Conservation (phyloP, 2,329 filamentous ascomycete species). For the Xylaria multiplex region DNA sequence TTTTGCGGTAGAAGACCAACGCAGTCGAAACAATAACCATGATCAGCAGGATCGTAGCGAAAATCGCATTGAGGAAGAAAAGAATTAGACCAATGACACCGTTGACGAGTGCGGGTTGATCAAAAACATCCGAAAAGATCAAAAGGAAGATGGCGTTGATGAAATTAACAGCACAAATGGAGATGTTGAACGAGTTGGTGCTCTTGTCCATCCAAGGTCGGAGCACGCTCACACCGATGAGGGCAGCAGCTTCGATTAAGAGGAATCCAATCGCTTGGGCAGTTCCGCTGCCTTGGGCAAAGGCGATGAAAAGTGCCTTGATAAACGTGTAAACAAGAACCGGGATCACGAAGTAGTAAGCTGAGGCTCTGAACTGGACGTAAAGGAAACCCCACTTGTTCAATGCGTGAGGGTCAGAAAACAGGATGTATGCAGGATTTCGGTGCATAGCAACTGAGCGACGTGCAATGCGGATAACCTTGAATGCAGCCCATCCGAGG, state of each 20-base stretch:
- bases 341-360: constrained; percentile 88
- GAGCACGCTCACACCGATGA: constrained; percentile 78
- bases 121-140: constrained; percentile 84
- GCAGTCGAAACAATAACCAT: constrained; percentile 75
- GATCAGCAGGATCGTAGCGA: constrained; percentile 78
- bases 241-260: constrained; percentile 76
- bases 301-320: constrained; percentile 84
- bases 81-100: constrained; percentile 86
- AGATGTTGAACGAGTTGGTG: constrained; percentile 89
- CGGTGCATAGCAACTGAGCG: constrained; percentile 87
- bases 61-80: constrained; percentile 82
- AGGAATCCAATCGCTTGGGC: constrained; percentile 81
- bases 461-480: constrained; percentile 83
- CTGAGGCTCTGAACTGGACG: constrained; percentile 86
- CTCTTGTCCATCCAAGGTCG: constrained; percentile 97
- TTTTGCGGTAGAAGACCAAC: constrained; percentile 81
- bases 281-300: constrained; percentile 72
- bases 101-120: constrained; percentile 79
- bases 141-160: constrained; percentile 82
- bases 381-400: constrained; percentile 96
- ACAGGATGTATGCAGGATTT: constrained; percentile 90
- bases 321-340: constrained; percentile 76
- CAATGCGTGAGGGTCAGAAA: constrained; percentile 82
- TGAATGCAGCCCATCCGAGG: constrained; percentile 80
- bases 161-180: constrained; percentile 84